Conservation (phyloP, 1,139 yeast species). For the Blastobotrys capitulatus region DNA sequence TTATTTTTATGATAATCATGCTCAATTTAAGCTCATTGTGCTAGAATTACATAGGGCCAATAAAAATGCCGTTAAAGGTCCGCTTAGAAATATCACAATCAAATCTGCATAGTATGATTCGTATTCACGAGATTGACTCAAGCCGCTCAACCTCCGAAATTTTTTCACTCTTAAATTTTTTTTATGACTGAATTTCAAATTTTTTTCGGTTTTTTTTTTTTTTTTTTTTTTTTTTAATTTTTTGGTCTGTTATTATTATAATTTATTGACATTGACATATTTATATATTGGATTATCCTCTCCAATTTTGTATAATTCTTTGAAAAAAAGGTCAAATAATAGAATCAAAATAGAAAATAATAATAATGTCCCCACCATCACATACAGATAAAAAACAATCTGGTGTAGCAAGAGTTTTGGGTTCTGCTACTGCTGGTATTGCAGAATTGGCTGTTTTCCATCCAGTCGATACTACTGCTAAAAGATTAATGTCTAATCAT, state of each 20-base stretch:
- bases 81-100: not conserved
- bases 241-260: not conserved
- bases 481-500: constrained; percentile 94
- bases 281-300: no score
- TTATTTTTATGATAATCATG: no score
- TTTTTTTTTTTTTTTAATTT: not conserved
- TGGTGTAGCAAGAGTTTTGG: constrained; percentile 84
- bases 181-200: not conserved
- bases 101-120: not conserved
- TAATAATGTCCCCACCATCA: constrained; percentile 29
- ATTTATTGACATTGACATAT: not conserved
- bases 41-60: no score
- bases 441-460: constrained; percentile 96
- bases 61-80: not conserved
- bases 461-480: constrained; percentile 97
- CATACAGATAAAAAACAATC: constrained; percentile 75
- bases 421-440: constrained; percentile 97
- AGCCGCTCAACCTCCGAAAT: not conserved
- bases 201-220: not conserved
- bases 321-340: not conserved
- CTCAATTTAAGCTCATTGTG: no score
- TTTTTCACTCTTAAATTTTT: not conserved
- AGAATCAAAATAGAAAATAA: not conserved
- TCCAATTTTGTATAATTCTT: no score
- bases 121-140: not conserved